A percentile compares a stretch with the other conserved stretches of the same genome.
These are phyloP conservation scores for Xylaria castorea DNA, from an alignment of 495 filamentous ascomycete genomes.

Conservation along the genomic window DNA sequence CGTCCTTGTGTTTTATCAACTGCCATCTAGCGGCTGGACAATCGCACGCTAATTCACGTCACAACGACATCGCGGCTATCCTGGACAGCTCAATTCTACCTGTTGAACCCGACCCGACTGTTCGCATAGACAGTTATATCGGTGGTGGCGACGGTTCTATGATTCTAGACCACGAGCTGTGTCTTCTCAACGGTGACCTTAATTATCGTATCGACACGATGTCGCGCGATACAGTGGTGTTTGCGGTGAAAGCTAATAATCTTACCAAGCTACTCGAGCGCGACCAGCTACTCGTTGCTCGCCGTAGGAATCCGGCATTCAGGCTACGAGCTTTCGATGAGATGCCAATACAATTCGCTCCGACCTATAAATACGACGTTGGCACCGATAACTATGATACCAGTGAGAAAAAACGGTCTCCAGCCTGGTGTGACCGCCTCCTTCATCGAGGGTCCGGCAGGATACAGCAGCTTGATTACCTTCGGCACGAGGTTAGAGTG, in stretches of 20 bases:
- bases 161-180: conserved; percentile 97
- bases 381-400: conserved; percentile 93
- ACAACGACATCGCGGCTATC: conserved; percentile 91
- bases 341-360: conserved; percentile 84
- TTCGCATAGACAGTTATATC: conserved; percentile 76
- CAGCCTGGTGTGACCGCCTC: conserved; percentile 95
- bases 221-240: conserved; percentile 87
- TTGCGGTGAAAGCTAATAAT: conserved; percentile 78
- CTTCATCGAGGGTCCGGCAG: conserved; percentile 83
- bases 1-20: conserved; percentile 93
- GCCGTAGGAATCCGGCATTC: conserved; percentile 87
- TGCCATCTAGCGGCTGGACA: conserved; percentile 97
- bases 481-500: conserved; percentile 84
- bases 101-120: conserved; percentile 62
- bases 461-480: conserved; percentile 86
- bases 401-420: conserved; percentile 92
- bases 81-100: conserved; percentile 80
- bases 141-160: conserved; percentile 93
- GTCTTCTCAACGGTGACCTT: conserved; percentile 92
- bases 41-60: conserved; percentile 83
- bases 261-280: conserved; percentile 90
- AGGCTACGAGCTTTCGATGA: conserved; percentile 86
- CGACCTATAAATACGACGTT: conserved; percentile 98
- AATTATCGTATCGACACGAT: conserved; percentile 99
- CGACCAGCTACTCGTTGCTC: conserved; percentile 88